Evolutionary conservation across 139 green algal genomes (phyloP), one percentile per base, ranked within the genome.

Genomic region (Chlorella sp.): DNA sequence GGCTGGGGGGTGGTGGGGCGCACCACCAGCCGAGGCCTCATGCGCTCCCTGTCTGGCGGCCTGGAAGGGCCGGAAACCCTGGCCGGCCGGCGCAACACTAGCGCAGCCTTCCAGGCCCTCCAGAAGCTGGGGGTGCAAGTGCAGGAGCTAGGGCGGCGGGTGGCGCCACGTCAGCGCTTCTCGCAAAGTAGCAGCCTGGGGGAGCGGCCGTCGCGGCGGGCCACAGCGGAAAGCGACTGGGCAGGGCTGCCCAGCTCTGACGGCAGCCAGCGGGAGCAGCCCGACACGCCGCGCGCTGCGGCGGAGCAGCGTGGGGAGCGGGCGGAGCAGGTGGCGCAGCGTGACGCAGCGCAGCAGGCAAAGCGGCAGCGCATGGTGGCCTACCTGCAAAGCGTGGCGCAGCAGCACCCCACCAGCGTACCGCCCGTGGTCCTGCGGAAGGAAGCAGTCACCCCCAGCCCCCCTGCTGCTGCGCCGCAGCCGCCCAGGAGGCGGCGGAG

Each of bases 351-450:
- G 41, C 83, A 87, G 65, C 36, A 36, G 65, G 36, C 71, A 2
- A 83, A 83, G 65, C 74, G 72, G 75, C 83, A 76, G 75, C 65
- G 83, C 25, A 74, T 87, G 83, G 83, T 74, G 7, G 36, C 83
- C 5, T 83, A 82, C 36, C 75, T 87, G 25, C 32, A 47, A 16
- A 74, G 32, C 11, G 32, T 85, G 36, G 70, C 70, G 51, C 51
- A 60, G 51, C 51, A 60, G 51, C 51, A 60, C 51, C 51, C 51
- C 51, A 60, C 51, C 51, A 21, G 51, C 51, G 51, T 60, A 21
- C 51, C 51, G 51, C 51, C 51, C 21, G 51, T 60, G 11, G 51
- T 60, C 11, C 51, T 60, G 51, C 51, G 51, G 11, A 9, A 15
- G 51, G 13, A 60, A 15, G 51, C 36, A 9, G 62, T 41, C 28